Conservation (phyloP, 2,329 filamentous ascomycete genomes). For the Fusarium stilboides region DNA sequence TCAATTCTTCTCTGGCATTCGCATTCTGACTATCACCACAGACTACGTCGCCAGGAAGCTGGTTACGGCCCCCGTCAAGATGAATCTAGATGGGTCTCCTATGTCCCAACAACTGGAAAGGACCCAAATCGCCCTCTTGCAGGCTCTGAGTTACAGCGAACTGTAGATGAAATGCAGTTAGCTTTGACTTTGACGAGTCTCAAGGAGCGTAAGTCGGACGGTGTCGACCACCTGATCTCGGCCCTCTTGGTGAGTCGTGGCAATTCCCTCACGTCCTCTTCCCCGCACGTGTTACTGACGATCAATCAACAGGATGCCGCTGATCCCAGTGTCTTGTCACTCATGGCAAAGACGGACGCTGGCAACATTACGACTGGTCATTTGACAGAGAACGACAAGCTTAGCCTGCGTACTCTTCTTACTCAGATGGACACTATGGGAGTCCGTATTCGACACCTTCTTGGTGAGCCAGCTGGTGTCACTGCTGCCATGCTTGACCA, state of each 20-base stretch:
- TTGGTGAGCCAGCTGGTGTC: constrained; percentile 53
- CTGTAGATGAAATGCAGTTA: constrained; percentile 75
- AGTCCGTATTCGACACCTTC: constrained; percentile 58
- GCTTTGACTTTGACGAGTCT: constrained; percentile 75
- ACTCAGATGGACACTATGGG: constrained; percentile 63
- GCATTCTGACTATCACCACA: constrained; percentile 44
- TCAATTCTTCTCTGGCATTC: neutral
- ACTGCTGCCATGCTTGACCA: constrained; percentile 41
- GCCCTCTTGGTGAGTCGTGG: constrained; percentile 72
- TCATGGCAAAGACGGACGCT: constrained; percentile 66
- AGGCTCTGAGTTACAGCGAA: constrained; percentile 59
- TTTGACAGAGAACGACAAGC: constrained; percentile 61
- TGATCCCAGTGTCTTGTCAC: constrained; percentile 60
- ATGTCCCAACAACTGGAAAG: constrained; percentile 45
- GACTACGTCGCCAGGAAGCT: constrained; percentile 57
- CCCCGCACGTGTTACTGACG: constrained; percentile 28
- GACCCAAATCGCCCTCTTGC: constrained; percentile 39
- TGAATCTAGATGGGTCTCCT: constrained; percentile 53
- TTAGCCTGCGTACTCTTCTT: constrained; percentile 65
- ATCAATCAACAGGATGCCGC: constrained; percentile 58
- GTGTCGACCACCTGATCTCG: constrained; percentile 69
- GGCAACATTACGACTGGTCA: constrained; percentile 58
- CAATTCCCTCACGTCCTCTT: constrained; percentile 1
- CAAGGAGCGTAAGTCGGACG: constrained; percentile 64
- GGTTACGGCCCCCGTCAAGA: constrained; percentile 54